A percentile compares a stretch with the other conserved stretches of the same genome.
phyloP scores from a whole-genome alignment of 306 rosid species.

The Dryas octopetala region DNA sequence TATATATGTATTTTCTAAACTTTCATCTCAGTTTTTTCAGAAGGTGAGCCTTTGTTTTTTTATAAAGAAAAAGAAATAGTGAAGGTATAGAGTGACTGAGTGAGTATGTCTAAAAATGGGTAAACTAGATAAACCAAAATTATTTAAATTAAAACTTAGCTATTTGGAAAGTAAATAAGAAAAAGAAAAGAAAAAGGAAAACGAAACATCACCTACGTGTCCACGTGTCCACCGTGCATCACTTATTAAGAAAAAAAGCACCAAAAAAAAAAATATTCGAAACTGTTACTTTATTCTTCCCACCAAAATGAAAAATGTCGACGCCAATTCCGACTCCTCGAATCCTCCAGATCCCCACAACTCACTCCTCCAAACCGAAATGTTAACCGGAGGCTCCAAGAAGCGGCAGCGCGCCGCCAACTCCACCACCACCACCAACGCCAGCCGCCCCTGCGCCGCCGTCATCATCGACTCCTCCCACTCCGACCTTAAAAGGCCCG shows the following conservation, averaged over 20 bases:
- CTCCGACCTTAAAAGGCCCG: background rate
- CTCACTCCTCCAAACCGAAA: background rate
- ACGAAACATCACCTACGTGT: no score
- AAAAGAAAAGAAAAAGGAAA: no score
- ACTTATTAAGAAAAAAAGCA: no score
- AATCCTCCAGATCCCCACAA: background rate
- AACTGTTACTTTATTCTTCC: background rate
- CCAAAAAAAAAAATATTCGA: background rate
- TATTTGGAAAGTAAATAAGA: no score
- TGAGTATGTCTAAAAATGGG: no score
- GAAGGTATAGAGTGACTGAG: no score
- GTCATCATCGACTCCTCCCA: conserved; percentile 30
- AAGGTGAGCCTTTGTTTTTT: no score
- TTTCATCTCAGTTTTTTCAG: no score
- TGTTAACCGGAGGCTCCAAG: conserved; percentile 43
- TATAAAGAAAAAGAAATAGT: no score
- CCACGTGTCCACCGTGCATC: background rate
- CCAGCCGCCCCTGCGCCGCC: conserved; percentile 39
- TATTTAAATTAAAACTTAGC: no score
- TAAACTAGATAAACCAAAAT: no score
- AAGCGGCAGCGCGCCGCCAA: conserved; percentile 64
- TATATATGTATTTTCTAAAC: no score
- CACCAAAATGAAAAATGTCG: background rate
- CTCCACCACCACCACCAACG: conserved; percentile 27
- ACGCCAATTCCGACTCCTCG: background rate